phyloP scores from a whole-genome alignment of 202 grass and related monocot species.

The Schoenoplectus tabernaemontani region DNA sequence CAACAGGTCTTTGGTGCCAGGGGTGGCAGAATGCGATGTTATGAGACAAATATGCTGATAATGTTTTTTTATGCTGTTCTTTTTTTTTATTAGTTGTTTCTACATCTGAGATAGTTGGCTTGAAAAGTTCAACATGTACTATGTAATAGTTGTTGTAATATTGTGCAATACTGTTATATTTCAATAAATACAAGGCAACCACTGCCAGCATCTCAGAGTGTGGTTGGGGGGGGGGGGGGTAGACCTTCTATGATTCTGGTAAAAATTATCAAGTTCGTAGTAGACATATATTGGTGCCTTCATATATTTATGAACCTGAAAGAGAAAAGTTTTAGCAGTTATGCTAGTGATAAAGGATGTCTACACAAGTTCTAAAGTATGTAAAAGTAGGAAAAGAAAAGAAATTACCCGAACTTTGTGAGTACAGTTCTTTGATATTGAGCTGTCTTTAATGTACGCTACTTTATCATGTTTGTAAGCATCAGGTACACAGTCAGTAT shows the following conservation, averaged over 20 bases:
- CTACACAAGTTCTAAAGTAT: constrained; percentile 13
- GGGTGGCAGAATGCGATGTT: not conserved
- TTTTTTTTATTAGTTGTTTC: not conserved
- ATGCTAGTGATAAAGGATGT: not conserved
- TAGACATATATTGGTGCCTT: constrained; percentile 84
- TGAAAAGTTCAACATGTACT: not conserved
- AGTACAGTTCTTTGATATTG: constrained; percentile 68
- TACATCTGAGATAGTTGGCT: not conserved
- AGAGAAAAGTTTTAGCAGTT: not conserved
- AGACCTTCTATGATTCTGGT: constrained; percentile 86
- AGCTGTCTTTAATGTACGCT: constrained; percentile 65
- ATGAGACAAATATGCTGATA: not conserved
- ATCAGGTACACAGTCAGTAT: constrained; percentile 71
- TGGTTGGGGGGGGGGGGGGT: not conserved
- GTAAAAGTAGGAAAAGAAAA: constrained; percentile 14
- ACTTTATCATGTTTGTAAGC: constrained; percentile 69
- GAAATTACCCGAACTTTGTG: constrained; percentile 56
- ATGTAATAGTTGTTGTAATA: not conserved
- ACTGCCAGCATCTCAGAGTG: no score
- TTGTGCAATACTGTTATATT: not conserved
- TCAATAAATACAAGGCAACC: not conserved
- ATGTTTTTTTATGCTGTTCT: not conserved
- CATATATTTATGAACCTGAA: constrained; percentile 64
- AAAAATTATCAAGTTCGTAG: constrained; percentile 88
- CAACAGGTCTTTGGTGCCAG: not conserved